These are phyloP conservation scores for Microcera coccophila DNA, from an alignment of 2,329 filamentous ascomycete species.

Conservation along the genomic window DNA sequence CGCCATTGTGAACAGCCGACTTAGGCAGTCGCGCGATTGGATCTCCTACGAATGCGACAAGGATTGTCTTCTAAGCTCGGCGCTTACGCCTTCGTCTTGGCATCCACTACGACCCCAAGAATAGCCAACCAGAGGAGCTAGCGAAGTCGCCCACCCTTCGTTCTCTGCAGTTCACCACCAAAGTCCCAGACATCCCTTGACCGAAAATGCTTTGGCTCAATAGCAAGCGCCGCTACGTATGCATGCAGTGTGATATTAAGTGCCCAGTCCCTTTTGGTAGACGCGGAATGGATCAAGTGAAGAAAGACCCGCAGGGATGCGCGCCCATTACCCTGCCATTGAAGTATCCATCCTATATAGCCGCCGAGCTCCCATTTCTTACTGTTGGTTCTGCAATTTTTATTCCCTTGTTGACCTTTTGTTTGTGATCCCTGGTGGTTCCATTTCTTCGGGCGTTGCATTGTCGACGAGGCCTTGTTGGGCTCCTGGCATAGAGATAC, in stretches of 20 bases:
- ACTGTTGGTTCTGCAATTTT: conserved; percentile 18
- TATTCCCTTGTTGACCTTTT: conserved; percentile 8
- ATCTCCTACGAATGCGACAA: conserved; percentile 9
- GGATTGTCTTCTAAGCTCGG: conserved; percentile 15
- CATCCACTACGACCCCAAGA: conserved; percentile 16
- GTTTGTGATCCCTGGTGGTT: conserved; percentile 24
- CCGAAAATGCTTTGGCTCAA: conserved; percentile 17
- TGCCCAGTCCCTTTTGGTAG: background rate
- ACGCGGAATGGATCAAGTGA: background rate
- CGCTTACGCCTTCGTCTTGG: conserved; percentile 29
- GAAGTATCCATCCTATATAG: conserved; percentile 26
- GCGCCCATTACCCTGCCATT: conserved; percentile 6
- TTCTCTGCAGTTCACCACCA: conserved; percentile 2
- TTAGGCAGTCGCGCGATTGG: conserved; percentile 28
- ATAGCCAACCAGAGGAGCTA: conserved; percentile 20
- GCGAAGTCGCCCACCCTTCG: conserved; percentile 13
- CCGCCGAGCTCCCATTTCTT: conserved; percentile 24
- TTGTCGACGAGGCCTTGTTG: conserved; percentile 15
- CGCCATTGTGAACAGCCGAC: conserved; percentile 27
- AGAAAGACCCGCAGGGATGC: conserved; percentile 7
- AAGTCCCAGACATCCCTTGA: conserved; percentile 10
- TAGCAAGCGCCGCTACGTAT: background rate
- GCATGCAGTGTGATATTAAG: background rate
- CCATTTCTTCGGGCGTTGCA: conserved; percentile 20
- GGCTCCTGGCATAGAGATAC: conserved; percentile 17